phyloP scores from a whole-genome alignment of 495 filamentous ascomycete species.

The Talaromyces proteolyticus region DNA sequence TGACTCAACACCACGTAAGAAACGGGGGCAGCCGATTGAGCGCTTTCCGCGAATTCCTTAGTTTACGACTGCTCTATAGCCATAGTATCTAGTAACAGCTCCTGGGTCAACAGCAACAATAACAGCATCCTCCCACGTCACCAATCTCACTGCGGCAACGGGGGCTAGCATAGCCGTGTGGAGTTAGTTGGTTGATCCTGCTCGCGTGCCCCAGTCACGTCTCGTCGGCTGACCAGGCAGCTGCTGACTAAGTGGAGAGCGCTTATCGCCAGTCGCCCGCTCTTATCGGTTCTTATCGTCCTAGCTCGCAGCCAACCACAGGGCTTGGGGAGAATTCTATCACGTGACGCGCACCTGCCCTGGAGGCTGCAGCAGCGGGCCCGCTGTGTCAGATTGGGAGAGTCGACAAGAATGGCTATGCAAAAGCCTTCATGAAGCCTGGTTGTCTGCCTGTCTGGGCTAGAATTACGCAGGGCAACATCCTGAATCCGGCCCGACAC shows the following conservation, averaged over 20 bases:
- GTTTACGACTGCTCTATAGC: no score
- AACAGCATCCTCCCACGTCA: no score
- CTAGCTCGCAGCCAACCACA: neutral
- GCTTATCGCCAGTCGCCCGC: neutral
- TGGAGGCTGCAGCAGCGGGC: slow-evolving; percentile 21
- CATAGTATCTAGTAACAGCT: no score
- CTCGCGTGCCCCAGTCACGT: neutral
- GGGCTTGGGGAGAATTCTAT: neutral
- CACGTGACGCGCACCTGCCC: slow-evolving; percentile 26
- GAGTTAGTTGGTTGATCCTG: neutral
- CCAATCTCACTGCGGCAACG: no score
- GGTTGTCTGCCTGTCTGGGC: neutral
- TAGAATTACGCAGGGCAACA: no score
- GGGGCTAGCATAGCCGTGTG: no score
- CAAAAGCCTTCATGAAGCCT: no score
- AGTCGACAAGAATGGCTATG: neutral
- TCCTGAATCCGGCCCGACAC: no score
- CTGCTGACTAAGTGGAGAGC: neutral
- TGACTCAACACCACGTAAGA: no score
- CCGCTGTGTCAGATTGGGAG: slow-evolving; percentile 8
- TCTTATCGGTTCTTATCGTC: neutral
- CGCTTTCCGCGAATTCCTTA: no score
- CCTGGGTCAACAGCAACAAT: no score
- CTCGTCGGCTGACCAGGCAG: neutral
- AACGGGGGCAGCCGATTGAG: no score